Evolutionary conservation across 441 rosid genomes (phyloP).

Genomic region (Erysimum pusillum): DNA sequence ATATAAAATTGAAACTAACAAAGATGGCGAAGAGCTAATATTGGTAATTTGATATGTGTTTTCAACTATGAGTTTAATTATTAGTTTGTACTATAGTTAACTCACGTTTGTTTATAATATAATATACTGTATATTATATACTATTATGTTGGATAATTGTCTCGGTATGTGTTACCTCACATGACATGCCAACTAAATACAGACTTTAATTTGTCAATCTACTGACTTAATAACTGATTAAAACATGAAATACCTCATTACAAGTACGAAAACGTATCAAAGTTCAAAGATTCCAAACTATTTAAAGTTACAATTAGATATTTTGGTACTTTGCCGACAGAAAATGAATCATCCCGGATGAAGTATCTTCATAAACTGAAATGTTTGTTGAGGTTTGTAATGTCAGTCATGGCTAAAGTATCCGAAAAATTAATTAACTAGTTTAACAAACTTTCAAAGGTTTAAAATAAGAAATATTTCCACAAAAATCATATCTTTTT

Average conservation of each 20-base stretch:
- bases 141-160: conserved; percentile 24
- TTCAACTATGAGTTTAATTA: not conserved
- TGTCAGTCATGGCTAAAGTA: conserved; percentile 19
- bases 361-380: conserved; percentile 29
- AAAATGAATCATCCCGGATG: conserved; percentile 23
- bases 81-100: conserved; percentile 4
- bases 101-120: conserved; percentile 16
- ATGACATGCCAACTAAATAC: conserved; percentile 45
- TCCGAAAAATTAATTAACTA: not conserved
- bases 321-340: conserved; percentile 37
- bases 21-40: not conserved
- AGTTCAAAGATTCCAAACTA: conserved; percentile 10
- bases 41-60: not conserved
- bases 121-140: not conserved
- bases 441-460: conserved; percentile 1
- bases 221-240: conserved; percentile 33
- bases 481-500: too few species aligned
- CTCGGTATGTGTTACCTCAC: conserved; percentile 40
- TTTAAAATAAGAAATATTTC: not conserved
- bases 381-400: conserved; percentile 33
- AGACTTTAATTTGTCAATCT: conserved; percentile 41
- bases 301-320: not conserved
- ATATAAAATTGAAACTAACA: conserved; percentile 9
- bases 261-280: conserved; percentile 3
- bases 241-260: conserved; percentile 13